A percentile compares a stretch with the other conserved stretches of the same genome.
Evolutionary conservation across 2,329 filamentous ascomycete species (phyloP).

Genomic region (Cytospora chrysosperma): DNA sequence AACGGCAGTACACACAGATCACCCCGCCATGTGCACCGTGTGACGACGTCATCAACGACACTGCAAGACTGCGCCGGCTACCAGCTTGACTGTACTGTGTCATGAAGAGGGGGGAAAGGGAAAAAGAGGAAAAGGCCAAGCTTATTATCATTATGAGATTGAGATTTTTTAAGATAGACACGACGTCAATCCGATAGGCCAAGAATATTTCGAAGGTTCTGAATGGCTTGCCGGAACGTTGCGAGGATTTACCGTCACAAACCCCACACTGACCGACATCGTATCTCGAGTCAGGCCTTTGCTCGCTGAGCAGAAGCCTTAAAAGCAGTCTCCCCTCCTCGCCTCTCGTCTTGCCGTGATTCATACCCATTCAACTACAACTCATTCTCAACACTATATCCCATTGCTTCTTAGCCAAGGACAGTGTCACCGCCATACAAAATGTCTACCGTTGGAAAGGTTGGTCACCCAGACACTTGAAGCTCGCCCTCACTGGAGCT

Average conservation of each 20-base stretch:
- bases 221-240: conserved; percentile 4
- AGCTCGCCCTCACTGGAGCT: not conserved
- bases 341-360: conserved; percentile 13
- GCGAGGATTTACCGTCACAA: conserved; percentile 2
- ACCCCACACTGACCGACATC: conserved; percentile 15
- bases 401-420: conserved; percentile 28
- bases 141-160: too few species aligned
- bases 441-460: conserved; percentile 25
- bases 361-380: conserved; percentile 6
- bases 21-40: not conserved
- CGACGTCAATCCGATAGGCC: not conserved
- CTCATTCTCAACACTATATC: conserved; percentile 26
- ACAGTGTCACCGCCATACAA: not conserved
- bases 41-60: not conserved
- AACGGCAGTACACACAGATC: too few species aligned
- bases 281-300: conserved; percentile 16
- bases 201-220: too few species aligned
- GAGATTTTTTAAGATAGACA: not conserved
- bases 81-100: not conserved
- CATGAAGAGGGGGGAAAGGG: too few species aligned
- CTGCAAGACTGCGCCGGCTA: not conserved
- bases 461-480: not conserved
- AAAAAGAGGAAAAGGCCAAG: not conserved
- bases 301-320: too few species aligned
- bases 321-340: conserved; percentile 25